phyloP scores from a whole-genome alignment of 495 filamentous ascomycete species.

The Halenospora varia region DNA sequence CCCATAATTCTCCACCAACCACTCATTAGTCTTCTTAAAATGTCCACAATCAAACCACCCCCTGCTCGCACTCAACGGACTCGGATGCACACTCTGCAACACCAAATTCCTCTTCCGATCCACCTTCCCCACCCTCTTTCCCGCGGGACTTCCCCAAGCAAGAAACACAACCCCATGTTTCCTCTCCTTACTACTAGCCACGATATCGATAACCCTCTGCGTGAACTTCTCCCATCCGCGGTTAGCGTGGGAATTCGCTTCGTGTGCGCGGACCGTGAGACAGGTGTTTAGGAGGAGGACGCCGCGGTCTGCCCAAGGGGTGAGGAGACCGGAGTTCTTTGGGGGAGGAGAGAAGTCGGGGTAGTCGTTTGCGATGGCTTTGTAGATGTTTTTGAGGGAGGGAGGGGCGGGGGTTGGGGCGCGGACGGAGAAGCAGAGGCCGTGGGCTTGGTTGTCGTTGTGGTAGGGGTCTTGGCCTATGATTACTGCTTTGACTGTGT shows the following conservation, averaged over 20 bases:
- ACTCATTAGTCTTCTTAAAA: slow-evolving; percentile 86
- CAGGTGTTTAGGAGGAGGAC: slow-evolving; percentile 91
- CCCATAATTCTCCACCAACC: slow-evolving; percentile 76
- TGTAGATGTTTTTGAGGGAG: slow-evolving; percentile 90
- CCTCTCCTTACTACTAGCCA: slow-evolving; percentile 69
- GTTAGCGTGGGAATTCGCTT: slow-evolving; percentile 76
- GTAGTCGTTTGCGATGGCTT: slow-evolving; percentile 78
- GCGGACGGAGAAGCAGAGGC: slow-evolving; percentile 89
- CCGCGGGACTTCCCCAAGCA: slow-evolving; percentile 85
- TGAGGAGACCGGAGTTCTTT: slow-evolving; percentile 73
- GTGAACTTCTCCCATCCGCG: slow-evolving; percentile 92
- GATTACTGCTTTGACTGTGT: slow-evolving; percentile 83
- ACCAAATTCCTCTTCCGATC: slow-evolving; percentile 71
- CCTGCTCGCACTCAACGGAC: slow-evolving; percentile 72
- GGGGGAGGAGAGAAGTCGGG: slow-evolving; percentile 71
- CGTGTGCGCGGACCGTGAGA: slow-evolving; percentile 83
- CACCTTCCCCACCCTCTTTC: slow-evolving; percentile 65
- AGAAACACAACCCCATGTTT: slow-evolving; percentile 85
- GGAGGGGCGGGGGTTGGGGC: slow-evolving; percentile 85
- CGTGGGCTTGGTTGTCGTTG: slow-evolving; percentile 92
- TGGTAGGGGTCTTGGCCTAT: slow-evolving; percentile 97
- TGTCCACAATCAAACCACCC: slow-evolving; percentile 88
- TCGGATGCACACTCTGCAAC: slow-evolving; percentile 83
- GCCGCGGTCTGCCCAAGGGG: slow-evolving; percentile 88
- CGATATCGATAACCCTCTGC: slow-evolving; percentile 81